Percentiles rank a stretch among this genome's conserved stretches.
These are phyloP conservation scores for Wickerhamomyces bisporus DNA, from an alignment of 805 yeast genomes.

Conservation along the genomic window DNA sequence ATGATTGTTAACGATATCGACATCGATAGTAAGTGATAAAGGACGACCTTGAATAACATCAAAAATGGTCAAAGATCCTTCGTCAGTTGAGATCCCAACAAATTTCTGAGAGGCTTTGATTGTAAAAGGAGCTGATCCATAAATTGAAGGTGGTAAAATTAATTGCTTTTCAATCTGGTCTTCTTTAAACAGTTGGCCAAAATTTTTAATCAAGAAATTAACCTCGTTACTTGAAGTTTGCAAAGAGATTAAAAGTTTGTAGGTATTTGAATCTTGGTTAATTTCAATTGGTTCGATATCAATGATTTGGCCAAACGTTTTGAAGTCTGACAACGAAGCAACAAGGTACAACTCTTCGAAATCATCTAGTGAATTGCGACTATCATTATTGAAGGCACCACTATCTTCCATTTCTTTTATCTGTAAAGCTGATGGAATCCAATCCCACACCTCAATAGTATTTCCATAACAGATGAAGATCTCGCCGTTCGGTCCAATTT, in stretches of 20 bases:
- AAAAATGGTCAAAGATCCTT: constrained; percentile 26
- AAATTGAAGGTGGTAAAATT: constrained; percentile 24
- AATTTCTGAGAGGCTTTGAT: constrained; percentile 16
- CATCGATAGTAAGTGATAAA: constrained; percentile 14
- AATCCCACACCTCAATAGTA: constrained; percentile 35
- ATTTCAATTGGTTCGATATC: constrained; percentile 23
- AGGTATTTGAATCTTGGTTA: constrained; percentile 18
- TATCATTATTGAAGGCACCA: constrained; percentile 3
- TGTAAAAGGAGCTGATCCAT: constrained; percentile 22
- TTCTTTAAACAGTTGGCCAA: constrained; percentile 19
- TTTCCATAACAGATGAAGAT: constrained; percentile 25
- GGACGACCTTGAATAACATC: constrained; percentile 15
- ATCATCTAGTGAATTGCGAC: constrained; percentile 1
- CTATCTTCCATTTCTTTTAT: constrained; percentile 6
- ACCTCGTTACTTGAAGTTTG: constrained; percentile 9
- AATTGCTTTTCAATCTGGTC: constrained; percentile 10
- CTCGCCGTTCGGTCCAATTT: constrained; percentile 36
- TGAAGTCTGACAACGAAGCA: constrained; percentile 16
- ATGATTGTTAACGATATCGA: constrained; percentile 29
- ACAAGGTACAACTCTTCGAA: constrained; percentile 25
- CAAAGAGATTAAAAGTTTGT: constrained; percentile 13
- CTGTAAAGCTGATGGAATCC: constrained; percentile 26
- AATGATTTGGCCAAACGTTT: constrained; percentile 14
- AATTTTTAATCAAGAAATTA: constrained; percentile 7
- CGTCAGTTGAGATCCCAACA: constrained; percentile 24